Percentiles rank a stretch among this genome's conserved stretches.
Evolutionary conservation across 768 basidiomycete species (phyloP).

Genomic region (Dentipellis sp.): DNA sequence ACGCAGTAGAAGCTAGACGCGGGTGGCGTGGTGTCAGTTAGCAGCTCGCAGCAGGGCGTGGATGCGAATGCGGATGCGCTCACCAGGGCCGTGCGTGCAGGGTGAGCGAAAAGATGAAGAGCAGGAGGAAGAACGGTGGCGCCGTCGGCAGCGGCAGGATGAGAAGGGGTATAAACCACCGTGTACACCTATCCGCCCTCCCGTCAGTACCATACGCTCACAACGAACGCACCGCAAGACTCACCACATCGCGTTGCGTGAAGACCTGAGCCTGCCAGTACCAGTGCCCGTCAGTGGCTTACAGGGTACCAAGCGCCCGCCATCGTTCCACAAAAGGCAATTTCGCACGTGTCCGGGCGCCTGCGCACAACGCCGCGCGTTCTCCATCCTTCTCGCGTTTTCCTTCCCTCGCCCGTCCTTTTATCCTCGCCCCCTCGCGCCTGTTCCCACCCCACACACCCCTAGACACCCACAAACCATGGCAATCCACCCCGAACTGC

Average conservation of each 20-base stretch:
- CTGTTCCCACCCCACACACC: neutral
- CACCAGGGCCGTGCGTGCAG: constrained; percentile 83
- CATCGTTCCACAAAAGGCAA: neutral
- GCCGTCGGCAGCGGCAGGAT: constrained; percentile 74
- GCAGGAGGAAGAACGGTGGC: constrained; percentile 66
- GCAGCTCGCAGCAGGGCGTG: neutral
- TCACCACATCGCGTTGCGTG: constrained; percentile 41
- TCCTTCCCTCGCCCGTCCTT: neutral
- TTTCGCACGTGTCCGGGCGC: neutral
- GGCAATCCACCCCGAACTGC: constrained; percentile 70
- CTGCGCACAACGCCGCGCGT: neutral
- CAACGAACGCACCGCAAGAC: constrained; percentile 18
- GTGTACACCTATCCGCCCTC: constrained; percentile 57
- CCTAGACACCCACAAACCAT: constrained; percentile 1
- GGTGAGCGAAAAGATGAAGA: constrained; percentile 70
- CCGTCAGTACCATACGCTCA: neutral
- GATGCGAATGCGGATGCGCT: constrained; percentile 15
- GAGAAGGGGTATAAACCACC: constrained; percentile 76
- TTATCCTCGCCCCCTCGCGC: neutral
- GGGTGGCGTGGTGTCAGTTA: neutral
- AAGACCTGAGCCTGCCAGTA: neutral
- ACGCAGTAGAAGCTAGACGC: constrained; percentile 74
- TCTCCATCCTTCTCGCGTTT: neutral
- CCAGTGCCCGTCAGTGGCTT: neutral
- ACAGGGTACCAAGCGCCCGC: neutral